Conservation (phyloP, 148 eudicot species). For the Chenopodium suecicum region DNA sequence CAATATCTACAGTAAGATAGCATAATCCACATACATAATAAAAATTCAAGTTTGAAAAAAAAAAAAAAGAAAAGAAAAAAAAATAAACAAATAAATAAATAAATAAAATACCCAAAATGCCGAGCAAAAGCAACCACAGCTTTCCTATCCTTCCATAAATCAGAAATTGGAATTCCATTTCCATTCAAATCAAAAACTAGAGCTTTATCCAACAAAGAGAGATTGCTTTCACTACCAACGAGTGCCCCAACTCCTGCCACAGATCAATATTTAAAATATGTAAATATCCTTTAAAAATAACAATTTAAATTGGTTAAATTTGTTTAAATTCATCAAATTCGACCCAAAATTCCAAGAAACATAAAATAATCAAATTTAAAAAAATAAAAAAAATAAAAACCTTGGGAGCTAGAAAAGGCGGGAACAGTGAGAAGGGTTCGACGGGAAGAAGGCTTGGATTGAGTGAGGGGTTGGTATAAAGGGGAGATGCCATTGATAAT, state of each 20-base stretch:
- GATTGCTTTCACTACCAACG: constrained; percentile 25
- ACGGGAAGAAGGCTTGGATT: background rate
- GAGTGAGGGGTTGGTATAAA: constrained; percentile 7
- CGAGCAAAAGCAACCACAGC: constrained; percentile 96
- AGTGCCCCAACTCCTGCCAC: constrained; percentile 36
- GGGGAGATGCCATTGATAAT: background rate
- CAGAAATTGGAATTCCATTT: constrained; percentile 59
- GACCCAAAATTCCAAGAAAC: background rate
- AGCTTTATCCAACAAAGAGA: constrained; percentile 51
- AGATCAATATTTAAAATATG: constrained; percentile 7
- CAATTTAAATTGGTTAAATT: background rate
- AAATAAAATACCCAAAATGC: constrained; percentile 72
- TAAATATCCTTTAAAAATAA: background rate
- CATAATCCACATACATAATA: background rate
- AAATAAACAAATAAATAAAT: too few relatives aligned
- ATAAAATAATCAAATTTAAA: too few relatives aligned
- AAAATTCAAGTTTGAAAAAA: background rate
- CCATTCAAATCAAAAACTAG: constrained; percentile 73
- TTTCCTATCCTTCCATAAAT: constrained; percentile 93
- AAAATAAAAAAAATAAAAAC: background rate
- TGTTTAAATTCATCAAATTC: background rate
- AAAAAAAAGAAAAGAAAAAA: too few relatives aligned
- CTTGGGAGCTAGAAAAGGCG: constrained; percentile 44
- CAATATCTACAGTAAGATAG: background rate
- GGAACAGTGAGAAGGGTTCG: constrained; percentile 16